Evolutionary conservation across 768 basidiomycete species (phyloP), one percentile per base, ranked within the genome.

Genomic region (Boletus huronensis): DNA sequence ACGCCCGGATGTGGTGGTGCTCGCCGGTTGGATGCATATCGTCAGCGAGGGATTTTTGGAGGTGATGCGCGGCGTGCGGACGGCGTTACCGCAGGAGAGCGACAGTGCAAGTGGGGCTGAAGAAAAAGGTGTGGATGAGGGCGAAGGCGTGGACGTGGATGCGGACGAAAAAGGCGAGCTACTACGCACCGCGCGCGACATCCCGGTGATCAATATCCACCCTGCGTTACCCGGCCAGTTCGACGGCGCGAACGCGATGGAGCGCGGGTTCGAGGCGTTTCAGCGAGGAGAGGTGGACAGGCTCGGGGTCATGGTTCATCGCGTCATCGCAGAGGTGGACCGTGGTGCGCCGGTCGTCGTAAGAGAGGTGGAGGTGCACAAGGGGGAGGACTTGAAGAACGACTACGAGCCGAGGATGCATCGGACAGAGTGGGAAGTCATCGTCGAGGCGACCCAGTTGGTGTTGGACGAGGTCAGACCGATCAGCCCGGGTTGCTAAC

Each of bases 11-110:
- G 69, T 96, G 25, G 82, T 98, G 45, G 90, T 98, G 7, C 79
- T 98, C n/a, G 97, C 96, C 0, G 97, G 97, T 0, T 99, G 93
- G 92, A 98, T 99, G 96, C 95, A 98, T 65, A 91, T 98, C 63
- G 79, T 98, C 54, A 84, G 87, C 53, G 86, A 90, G 49, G 75
- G 74, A 0, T 98, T 98, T 70, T 71, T 98, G 55, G 82, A 90
- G 19, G 76, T 83, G 31, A 68, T 91, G 66, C 54, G 60, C 2
- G 57, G 48, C 75, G 78, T 45, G 3, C 80, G 81, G 7, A n/a
- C n/a, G n/a, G 64, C 70, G 17, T 68, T 68, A 5, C 19, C 36
- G 36, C 32, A 14, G 7, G 48, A 8, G 35, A 6, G 52, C n/a
- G 51, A 17, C 25, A 10, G 25, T 2, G 36, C 13, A 19, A 5